Evolutionary conservation across 1,284 basidiomycete genomes (phyloP), one percentile per base, ranked within the genome.

Genomic region (Fomitopsis pinicola): DNA sequence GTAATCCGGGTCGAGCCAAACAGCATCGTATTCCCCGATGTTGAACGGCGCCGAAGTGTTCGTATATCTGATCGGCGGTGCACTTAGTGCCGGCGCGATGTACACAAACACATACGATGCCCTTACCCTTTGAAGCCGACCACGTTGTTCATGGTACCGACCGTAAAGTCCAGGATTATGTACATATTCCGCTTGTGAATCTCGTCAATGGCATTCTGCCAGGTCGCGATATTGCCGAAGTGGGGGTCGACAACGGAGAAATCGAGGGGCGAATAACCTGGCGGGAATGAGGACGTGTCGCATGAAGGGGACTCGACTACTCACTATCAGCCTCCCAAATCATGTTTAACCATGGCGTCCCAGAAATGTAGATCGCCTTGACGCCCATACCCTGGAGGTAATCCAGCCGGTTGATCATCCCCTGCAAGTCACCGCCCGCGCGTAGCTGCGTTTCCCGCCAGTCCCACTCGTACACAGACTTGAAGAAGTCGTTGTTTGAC

Each of bases 321-420:
- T 72, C 64, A 93, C 92, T 94, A 83, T 97, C 94, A 17, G 94
- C 91, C 74, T 95, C 90, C 94, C 94, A 97, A 19, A 94, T 78
- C 94, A 96, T 95, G 81, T 97, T 96, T 65, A 96, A 64, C 75
- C 94, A 97, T 55, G 89, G 87, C 0, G 94, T 97, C 59, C 94
- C 94, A 33, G 94, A 93, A 70, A 95, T 89, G 77, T 93, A 96
- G 69, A 97, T 87, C 57, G 87, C 82, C 67, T 81, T 80, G 68
- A 94, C 79, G 64, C 94, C 94, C 91, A 95, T 95, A 63, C 90
- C 90, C 62, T 92, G 81, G 17, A 97, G 79, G 73, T 97, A 97
- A 76, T 96, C 94, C 64, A 97, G 79, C 63, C 83, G 87, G 48
- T 84, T 75, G 59, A 82, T 76, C 64, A 96, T 77, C 62, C 94